These are phyloP conservation scores for Zymoseptoria tritici DNA, from an alignment of 2,329 filamentous ascomycete genomes.

Conservation along the genomic window DNA sequence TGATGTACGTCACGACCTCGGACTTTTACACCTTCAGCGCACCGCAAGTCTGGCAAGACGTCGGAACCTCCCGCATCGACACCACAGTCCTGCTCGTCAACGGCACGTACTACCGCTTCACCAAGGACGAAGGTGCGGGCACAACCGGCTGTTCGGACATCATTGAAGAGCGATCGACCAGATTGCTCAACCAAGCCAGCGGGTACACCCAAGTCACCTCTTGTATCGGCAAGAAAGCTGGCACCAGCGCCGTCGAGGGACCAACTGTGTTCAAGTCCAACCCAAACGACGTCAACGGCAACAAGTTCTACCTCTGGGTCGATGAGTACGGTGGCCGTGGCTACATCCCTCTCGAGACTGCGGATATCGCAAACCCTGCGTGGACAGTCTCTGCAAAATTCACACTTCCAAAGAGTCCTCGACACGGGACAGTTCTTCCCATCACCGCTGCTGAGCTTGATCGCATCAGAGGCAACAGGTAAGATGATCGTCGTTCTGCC, in stretches of 20 bases:
- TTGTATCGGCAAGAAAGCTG: slow-evolving; percentile 47
- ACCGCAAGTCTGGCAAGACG: slow-evolving; percentile 48
- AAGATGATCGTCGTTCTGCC: background rate
- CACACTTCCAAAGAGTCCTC: slow-evolving; percentile 43
- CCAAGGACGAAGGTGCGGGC: slow-evolving; percentile 47
- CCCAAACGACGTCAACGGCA: slow-evolving; percentile 41
- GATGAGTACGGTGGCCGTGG: slow-evolving; percentile 47
- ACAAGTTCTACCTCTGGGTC: slow-evolving; percentile 50
- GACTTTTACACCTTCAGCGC: slow-evolving; percentile 49
- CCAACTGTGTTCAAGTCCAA: slow-evolving; percentile 49
- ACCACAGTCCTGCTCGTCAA: slow-evolving; percentile 43
- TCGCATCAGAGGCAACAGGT: background rate
- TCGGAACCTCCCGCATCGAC: slow-evolving; percentile 46
- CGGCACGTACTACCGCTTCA: slow-evolving; percentile 45
- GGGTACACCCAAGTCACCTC: slow-evolving; percentile 41
- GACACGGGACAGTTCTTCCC: slow-evolving; percentile 49
- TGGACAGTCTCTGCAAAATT: slow-evolving; percentile 44
- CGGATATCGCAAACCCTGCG: slow-evolving; percentile 41
- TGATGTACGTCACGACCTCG: slow-evolving; percentile 51
- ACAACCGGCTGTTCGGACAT: slow-evolving; percentile 48
- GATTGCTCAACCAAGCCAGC: slow-evolving; percentile 35
- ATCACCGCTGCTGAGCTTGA: slow-evolving; percentile 42
- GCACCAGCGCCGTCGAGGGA: slow-evolving; percentile 44
- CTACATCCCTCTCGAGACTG: slow-evolving; percentile 48
- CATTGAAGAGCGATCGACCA: slow-evolving; percentile 44